Evolutionary conservation across 352 stramenopile genomes (phyloP).

Genomic region (Phytophthora sp.): DNA sequence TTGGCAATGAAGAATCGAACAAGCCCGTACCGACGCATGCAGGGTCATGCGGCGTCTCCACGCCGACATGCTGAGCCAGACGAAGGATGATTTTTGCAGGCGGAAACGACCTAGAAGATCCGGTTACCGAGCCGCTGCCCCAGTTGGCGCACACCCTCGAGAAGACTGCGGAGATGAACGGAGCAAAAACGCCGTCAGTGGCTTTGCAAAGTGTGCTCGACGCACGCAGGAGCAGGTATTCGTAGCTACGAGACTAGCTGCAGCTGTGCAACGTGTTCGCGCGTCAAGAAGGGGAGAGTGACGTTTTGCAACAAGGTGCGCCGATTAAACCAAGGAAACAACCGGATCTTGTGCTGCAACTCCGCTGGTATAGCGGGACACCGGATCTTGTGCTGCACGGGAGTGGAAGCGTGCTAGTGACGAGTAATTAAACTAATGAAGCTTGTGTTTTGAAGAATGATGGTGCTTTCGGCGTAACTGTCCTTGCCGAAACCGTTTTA

Average conservation of each 20-base stretch:
- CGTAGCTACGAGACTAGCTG: slow-evolving; percentile 30
- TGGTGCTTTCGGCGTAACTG: no score
- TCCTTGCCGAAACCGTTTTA: no score
- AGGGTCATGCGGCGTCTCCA: not conserved
- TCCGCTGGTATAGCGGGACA: no score
- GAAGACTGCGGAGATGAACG: not conserved
- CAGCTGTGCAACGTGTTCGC: slow-evolving; percentile 16
- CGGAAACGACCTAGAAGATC: not conserved
- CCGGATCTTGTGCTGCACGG: no score
- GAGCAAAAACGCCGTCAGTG: not conserved
- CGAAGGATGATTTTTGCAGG: not conserved
- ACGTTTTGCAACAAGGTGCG: slow-evolving; percentile 22
- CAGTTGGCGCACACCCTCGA: not conserved
- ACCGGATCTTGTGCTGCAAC: slow-evolving; percentile 2
- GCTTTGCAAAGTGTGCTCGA: not conserved
- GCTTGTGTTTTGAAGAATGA: no score
- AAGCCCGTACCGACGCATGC: no score
- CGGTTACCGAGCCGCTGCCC: not conserved
- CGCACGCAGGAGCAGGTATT: not conserved
- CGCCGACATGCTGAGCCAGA: not conserved
- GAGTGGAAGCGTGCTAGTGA: no score
- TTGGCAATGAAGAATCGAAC: not conserved
- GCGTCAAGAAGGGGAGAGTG: slow-evolving; percentile 14
- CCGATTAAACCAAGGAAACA: slow-evolving; percentile 21
- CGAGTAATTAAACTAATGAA: no score